phyloP scores from a whole-genome alignment of 2,329 filamentous ascomycete genomes.

The Aspergillus tamarii region DNA sequence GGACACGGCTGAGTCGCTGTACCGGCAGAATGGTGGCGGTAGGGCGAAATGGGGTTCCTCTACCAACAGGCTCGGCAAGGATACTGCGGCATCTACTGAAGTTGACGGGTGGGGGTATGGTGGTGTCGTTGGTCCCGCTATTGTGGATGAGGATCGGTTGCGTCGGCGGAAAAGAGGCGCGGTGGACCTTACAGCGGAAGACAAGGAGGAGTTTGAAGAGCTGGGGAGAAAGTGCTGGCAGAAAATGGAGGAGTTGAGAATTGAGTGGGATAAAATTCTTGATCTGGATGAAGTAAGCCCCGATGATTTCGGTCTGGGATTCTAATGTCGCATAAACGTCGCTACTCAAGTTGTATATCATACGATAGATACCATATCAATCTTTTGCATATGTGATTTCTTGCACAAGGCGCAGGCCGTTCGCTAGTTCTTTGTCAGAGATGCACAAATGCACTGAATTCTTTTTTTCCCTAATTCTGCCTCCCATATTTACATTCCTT shows the following conservation, averaged over 20 bases:
- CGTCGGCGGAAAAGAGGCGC: slow-evolving; percentile 62
- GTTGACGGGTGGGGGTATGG: slow-evolving; percentile 81
- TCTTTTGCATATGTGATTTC: neutral
- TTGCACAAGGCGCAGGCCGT: neutral
- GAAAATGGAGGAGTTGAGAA: slow-evolving; percentile 47
- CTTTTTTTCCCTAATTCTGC: slow-evolving; percentile 21
- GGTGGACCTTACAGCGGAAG: slow-evolving; percentile 56
- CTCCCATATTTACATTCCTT: slow-evolving; percentile 40
- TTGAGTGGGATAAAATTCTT: slow-evolving; percentile 43
- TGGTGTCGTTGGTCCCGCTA: slow-evolving; percentile 57
- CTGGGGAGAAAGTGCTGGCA: slow-evolving; percentile 45
- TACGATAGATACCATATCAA: neutral
- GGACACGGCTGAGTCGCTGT: slow-evolving; percentile 42
- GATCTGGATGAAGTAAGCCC: slow-evolving; percentile 34
- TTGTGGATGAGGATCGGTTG: slow-evolving; percentile 54
- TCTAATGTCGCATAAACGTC: neutral
- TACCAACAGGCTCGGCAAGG: slow-evolving; percentile 61
- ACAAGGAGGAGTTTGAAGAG: slow-evolving; percentile 43
- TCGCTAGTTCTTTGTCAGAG: neutral
- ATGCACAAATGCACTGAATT: neutral
- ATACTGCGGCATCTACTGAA: slow-evolving; percentile 74
- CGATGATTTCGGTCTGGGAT: neutral
- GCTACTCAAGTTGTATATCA: neutral
- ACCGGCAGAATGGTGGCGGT: slow-evolving; percentile 61
- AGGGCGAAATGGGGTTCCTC: slow-evolving; percentile 84